Percentiles rank a stretch among this genome's conserved stretches.
Evolutionary conservation across 164 flowering plant species (phyloP).

Genomic region (Magnolia kwangsiensis): DNA sequence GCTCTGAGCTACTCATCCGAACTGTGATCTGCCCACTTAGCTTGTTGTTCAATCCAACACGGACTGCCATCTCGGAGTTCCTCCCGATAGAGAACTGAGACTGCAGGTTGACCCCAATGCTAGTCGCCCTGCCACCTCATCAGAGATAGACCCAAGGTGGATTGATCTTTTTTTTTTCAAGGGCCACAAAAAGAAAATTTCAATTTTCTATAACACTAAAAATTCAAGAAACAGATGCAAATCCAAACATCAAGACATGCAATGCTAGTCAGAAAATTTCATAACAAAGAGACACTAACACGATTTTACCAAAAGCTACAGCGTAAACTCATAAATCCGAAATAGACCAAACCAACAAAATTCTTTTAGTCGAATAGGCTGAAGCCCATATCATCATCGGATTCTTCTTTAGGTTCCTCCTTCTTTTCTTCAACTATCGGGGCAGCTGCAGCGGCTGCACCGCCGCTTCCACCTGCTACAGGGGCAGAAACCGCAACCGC

Average conservation of each 20-base stretch:
- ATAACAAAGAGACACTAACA: not conserved
- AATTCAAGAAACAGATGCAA: not conserved
- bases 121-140: constrained; percentile 89
- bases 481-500: constrained; percentile 9
- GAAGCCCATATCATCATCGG: constrained; percentile 47
- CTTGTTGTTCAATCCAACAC: constrained; percentile 33
- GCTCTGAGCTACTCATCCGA: no score
- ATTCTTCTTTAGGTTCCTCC: constrained; percentile 47
- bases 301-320: not conserved
- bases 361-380: constrained; percentile 35
- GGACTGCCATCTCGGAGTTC: constrained; percentile 74
- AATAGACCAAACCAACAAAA: not conserved
- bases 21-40: no score
- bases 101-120: constrained; percentile 74
- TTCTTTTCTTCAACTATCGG: constrained; percentile 19
- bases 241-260: not conserved
- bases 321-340: not conserved
- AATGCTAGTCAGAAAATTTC: not conserved
- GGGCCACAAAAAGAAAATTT: not conserved
- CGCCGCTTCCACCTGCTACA: constrained; percentile 1
- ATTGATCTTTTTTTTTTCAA: no score
- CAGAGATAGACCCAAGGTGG: no score
- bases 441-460: constrained; percentile 12
- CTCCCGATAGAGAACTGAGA: constrained; percentile 76
- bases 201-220: not conserved